phyloP scores from a whole-genome alignment of 768 basidiomycete species.

The Lactarius hatsudake region DNA sequence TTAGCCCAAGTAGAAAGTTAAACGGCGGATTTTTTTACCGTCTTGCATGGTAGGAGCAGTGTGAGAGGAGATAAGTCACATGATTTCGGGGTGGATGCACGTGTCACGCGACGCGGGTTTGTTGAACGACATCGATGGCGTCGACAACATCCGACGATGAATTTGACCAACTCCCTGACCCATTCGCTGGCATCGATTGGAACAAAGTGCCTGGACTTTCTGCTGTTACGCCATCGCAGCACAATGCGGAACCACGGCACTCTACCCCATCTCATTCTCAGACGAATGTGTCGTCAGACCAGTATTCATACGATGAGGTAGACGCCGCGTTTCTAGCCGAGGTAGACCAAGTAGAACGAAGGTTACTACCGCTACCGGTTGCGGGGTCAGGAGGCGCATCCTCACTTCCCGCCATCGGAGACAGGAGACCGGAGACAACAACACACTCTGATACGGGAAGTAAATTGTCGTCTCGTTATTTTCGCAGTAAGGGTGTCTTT shows the following conservation, averaged over 20 bases:
- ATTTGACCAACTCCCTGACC: conserved; percentile 53
- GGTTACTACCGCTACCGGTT: neutral
- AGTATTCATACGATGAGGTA: conserved; percentile 32
- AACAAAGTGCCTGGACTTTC: conserved; percentile 38
- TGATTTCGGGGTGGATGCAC: neutral
- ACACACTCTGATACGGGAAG: neutral
- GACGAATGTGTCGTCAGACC: conserved; percentile 16
- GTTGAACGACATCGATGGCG: neutral
- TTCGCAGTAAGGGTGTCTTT: conserved; percentile 8
- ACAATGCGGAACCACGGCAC: neutral
- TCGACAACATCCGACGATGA: conserved; percentile 39
- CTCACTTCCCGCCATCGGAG: neutral
- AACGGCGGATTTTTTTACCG: neutral
- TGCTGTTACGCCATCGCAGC: neutral
- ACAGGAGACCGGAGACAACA: neutral
- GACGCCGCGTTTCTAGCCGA: conserved; percentile 28
- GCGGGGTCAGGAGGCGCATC: neutral
- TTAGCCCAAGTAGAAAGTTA: neutral
- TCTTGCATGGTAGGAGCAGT: conserved; percentile 3
- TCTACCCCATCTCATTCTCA: conserved; percentile 1
- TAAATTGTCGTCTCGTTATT: conserved; percentile 17
- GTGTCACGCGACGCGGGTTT: neutral
- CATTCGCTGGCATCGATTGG: conserved; percentile 49
- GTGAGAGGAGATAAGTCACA: neutral
- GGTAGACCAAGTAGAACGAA: conserved; percentile 13